phyloP scores from a whole-genome alignment of 345 rosid species.

The Eucalyptus regnans region DNA sequence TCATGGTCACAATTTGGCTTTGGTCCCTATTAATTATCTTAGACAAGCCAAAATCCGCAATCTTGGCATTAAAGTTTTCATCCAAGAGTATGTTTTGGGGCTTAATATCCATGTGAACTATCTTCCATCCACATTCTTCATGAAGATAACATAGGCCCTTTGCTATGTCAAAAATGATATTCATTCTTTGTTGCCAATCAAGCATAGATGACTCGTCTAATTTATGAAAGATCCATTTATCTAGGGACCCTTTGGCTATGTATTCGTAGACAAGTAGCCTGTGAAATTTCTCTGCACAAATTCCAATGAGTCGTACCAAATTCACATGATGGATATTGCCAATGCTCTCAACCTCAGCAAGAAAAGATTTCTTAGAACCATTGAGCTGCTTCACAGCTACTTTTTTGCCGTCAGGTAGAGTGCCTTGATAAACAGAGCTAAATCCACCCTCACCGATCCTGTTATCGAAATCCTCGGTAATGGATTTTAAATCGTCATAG shows the following conservation, averaged over 20 bases:
- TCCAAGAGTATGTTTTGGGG: background rate
- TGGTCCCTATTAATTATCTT: background rate
- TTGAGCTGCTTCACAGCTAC: background rate
- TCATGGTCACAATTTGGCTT: background rate
- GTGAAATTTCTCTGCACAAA: background rate
- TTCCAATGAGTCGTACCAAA: background rate
- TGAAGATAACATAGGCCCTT: background rate
- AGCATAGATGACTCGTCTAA: background rate
- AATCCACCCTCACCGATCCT: background rate
- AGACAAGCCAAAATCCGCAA: background rate
- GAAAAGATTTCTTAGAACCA: background rate
- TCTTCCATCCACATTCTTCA: background rate
- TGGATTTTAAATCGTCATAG: background rate
- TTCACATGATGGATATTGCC: background rate
- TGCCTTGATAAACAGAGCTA: background rate
- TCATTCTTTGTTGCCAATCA: background rate
- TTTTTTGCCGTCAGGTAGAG: background rate
- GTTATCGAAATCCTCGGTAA: background rate
- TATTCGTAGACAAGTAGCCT: conserved; percentile 1
- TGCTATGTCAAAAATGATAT: background rate
- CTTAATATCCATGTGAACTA: background rate
- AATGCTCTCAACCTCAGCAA: background rate
- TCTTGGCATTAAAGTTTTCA: background rate
- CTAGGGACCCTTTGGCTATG: conserved; percentile 1
- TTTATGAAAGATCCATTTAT: conserved; percentile 8